Evolutionary conservation across 768 basidiomycete genomes (phyloP), one percentile per base, ranked within the genome.

Genomic region (Rhizopogon vulgaris): DNA sequence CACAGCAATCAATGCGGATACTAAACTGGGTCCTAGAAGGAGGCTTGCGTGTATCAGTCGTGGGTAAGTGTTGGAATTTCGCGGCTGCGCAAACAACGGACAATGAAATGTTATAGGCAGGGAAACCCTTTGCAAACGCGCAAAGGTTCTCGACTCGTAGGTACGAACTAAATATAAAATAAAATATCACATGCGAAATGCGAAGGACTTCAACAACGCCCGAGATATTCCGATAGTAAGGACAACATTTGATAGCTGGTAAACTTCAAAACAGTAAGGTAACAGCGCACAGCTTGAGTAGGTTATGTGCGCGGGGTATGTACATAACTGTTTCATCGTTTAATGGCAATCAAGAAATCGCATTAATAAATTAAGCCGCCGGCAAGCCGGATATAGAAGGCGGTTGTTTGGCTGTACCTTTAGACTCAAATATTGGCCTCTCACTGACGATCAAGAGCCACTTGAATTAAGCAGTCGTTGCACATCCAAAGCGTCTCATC

Each of bases 371-470:
- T 37, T 14, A 34, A 37, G 36, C 50, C 32, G 24, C 25, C 51
- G 5, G 43, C 17, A 25, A 27, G 14, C 52, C 17, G 10, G 41
- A 58, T 53, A 42, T 9, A 49, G 41, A n/a, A 37, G 12, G 32
- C 12, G 41, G 34, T 63, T 65, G 64, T 65, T 65, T 65, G 64
- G 64, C 59, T 57, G 51, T 55, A 39, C 24, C 63, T 47, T 60
- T 43, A 10, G 41, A 45, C 59, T 56, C 56, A 68, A 66, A 37
- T n/a, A 48, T 12, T 24, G 14, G 28, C 42, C 45, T 46, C 22
- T 46, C 45, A 15, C 18, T 46, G 4, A 34, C 43, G 6, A 46
- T 32, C 45, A 46, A 24, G 14, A 12, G 14, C 30, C 18, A 34
- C 30, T 32, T 46, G 32, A n/a, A 34, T 15, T 24, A 10, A 22